Evolutionary conservation across 169 alveolate species (phyloP).

Genomic region (Sarcocystis neurona): DNA sequence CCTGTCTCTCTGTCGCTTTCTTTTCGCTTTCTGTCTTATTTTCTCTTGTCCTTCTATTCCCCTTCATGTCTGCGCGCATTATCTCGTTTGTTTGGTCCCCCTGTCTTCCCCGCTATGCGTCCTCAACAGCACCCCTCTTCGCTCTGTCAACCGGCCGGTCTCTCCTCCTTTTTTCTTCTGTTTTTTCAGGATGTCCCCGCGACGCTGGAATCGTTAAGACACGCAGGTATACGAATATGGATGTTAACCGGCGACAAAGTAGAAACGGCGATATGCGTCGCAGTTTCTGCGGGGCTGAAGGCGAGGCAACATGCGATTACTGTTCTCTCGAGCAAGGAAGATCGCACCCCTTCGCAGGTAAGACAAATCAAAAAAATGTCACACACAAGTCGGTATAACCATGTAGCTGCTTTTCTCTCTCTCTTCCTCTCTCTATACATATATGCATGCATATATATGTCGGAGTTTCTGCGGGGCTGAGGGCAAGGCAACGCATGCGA

Average conservation of each 20-base stretch:
- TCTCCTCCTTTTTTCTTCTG: not conserved
- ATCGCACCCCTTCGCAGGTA: slow-evolving; percentile 40
- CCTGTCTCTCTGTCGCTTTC: not conserved
- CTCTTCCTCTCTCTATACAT: not conserved
- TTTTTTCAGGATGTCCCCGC: slow-evolving; percentile 86
- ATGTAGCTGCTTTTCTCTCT: no score
- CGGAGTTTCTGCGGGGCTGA: slow-evolving; percentile 95
- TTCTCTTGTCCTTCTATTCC: not conserved
- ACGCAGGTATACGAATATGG: slow-evolving; percentile 98
- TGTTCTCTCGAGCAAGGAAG: not conserved
- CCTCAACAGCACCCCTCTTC: no score
- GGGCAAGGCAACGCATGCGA: slow-evolving; percentile 66
- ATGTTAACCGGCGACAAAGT: slow-evolving; percentile 99
- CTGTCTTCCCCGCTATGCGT: not conserved
- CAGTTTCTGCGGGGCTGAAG: slow-evolving; percentile 95
- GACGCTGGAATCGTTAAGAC: slow-evolving; percentile 91
- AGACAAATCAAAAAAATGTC: no score
- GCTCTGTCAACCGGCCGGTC: not conserved
- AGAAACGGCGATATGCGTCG: slow-evolving; percentile 98
- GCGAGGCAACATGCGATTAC: slow-evolving; percentile 51
- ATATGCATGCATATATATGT: slow-evolving; percentile 60
- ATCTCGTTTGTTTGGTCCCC: not conserved
- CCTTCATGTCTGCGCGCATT: not conserved
- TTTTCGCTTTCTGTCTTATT: not conserved
- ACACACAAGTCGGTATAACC: no score